Base-by-base conservation (phyloP, 2,329 filamentous ascomycete species). In the Graphiopsis chlorocephala region DNA sequence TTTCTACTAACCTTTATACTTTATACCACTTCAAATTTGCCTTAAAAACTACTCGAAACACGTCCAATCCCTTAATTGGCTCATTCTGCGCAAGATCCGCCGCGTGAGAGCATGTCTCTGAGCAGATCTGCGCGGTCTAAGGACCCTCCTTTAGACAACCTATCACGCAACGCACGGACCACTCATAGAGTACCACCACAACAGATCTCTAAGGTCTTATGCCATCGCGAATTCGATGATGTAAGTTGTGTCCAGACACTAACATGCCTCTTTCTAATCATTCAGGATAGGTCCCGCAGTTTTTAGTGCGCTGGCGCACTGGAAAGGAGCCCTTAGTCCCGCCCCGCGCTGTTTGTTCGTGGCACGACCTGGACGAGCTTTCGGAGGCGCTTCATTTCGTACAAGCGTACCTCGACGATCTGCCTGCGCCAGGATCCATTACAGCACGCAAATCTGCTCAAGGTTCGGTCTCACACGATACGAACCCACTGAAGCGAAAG, bases 361-460 rank as follows among this genome's bases (percentile, higher is more conserved):
- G 81, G 81, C 81, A 83, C 61, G 45, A 66, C 1, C 35, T 82
- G 0, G 64, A 72, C 0, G 81, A 82, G 59, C 73, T 83, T 0
- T 65, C 67, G 0, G 57, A 70, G 6, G 78, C 77, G 38, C 71
- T 82, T 0, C 75, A 79, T 57, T 65, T 74, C 1, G 72, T 83
- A 0, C 81, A 83, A 59, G 70, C 71, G 1, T 82, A 83, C 59
- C 67, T 83, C 0, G 76, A 79, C 23, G 61, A 63, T 3, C 47
- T 58, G 23, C 29, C 63, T 20, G 28, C 45, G 8, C 47, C 33
- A 10, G 63, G 29, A 6, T 62, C 60, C 1, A 26, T 53, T 1
- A 23, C 25, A n/a, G 38, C 60, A n/a, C 48, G 60, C 3, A 45
- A 45, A 15, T 17, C 33, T 6, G 11, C 23, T 29, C 48, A 23